Base-by-base conservation (phyloP, 306 rosid genomes). In the Urtica urens region DNA sequence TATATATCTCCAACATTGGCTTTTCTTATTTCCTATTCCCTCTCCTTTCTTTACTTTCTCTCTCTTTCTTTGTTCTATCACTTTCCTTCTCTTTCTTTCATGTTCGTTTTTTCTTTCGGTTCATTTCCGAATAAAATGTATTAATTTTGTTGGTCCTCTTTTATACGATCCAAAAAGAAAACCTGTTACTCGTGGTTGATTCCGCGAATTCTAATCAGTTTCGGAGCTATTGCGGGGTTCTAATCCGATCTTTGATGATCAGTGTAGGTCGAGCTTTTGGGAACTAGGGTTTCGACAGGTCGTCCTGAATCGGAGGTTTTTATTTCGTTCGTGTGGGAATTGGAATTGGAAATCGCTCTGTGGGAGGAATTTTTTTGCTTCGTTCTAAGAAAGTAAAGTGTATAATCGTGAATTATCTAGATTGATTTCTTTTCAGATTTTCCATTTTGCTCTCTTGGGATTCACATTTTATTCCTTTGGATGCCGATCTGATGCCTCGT, bases 41-140 rank as follows among this genome's bases (percentile, higher is more conserved):
- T 53, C 72, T 75, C 70, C 57, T 57, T 44, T 62, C 17, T 46
- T 67, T 63, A 58, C 61, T 67, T 70, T 64, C 77, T 72, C 73
- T 71, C 66, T 76, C 77, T 54, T 72, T 63, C 50, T 49, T 67
- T 12, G 39, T 2, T 12, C 14, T 35, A 9, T 35, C 40, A 3
- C n/a, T 35, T 35, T 35, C 40, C n/a, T 16, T 10, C 11, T 35
- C 40, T 9, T 0, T 35, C n/a, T 57, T 48, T 67, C 67, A 27
- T 31, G 23, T 20, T 60, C 15, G 2, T 10, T 40, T 66, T 62
- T 58, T 65, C 54, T 39, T 50, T 62, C 42, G 54, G 10, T 44
- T 42, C 13, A 11, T 35, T 39, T 28, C 14, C 7, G 26, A 44
- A 23, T 18, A 23, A 26, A 38, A n/a, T n/a, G n/a, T n/a, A n/a